Evolutionary conservation across 2,329 filamentous ascomycete genomes (phyloP).

Genomic region (Neonectria hederae): DNA sequence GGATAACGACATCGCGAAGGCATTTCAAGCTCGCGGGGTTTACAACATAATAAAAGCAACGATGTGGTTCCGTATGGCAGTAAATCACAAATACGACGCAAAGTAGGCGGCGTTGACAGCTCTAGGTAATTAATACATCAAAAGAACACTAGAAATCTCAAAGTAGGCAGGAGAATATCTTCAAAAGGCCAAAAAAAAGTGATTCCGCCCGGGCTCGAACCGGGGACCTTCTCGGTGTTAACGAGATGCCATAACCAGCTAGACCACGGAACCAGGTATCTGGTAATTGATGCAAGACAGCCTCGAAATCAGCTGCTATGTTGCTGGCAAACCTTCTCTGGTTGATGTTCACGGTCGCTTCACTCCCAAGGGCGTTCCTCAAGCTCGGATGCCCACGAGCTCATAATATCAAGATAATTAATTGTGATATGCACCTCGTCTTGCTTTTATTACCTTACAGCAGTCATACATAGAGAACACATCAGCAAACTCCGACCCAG

Average conservation of each 20-base stretch:
- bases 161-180: too few relatives aligned
- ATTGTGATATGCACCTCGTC: not conserved
- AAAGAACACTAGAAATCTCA: too few relatives aligned
- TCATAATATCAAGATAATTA: not conserved
- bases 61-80: too few relatives aligned
- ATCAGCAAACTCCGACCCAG: not conserved
- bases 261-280: conserved; percentile 41
- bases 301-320: not conserved
- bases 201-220: conserved; percentile 46
- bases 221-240: conserved; percentile 47
- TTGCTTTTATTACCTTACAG: not conserved
- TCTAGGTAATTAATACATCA: too few relatives aligned
- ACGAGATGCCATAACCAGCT: conserved; percentile 47
- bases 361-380: too few relatives aligned
- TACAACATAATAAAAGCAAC: too few relatives aligned
- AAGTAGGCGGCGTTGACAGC: too few relatives aligned
- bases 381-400: too few relatives aligned
- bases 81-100: too few relatives aligned
- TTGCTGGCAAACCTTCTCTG: fast-evolving
- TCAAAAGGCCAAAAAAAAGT: conserved; percentile 29
- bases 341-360: too few relatives aligned
- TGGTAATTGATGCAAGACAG: not conserved
- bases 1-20: conserved; percentile 12
- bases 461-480: not conserved
- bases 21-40: conserved; percentile 2